These are phyloP conservation scores for Pseudogymnoascus sp. DNA, from an alignment of 2,329 filamentous ascomycete genomes.

Conservation along the genomic window DNA sequence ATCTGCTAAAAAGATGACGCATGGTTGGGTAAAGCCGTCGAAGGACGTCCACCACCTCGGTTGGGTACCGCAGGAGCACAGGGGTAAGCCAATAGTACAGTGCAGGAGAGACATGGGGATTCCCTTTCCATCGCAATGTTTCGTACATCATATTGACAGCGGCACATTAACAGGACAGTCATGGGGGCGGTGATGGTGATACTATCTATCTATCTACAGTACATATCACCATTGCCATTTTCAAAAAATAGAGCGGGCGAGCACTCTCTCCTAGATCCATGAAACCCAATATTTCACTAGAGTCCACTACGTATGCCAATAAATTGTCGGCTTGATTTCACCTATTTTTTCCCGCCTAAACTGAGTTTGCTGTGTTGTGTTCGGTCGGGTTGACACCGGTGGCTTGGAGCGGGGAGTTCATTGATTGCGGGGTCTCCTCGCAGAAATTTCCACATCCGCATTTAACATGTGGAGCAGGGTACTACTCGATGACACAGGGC, in stretches of 20 bases:
- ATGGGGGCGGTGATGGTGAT: no score
- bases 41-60: neutral
- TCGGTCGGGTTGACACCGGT: neutral
- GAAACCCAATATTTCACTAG: neutral
- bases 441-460: neutral
- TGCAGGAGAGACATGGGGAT: neutral
- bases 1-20: neutral
- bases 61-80: neutral
- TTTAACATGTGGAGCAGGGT: neutral
- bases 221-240: neutral
- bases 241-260: neutral
- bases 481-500: neutral
- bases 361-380: neutral
- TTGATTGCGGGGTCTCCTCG: neutral
- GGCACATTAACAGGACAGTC: neutral
- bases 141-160: conserved; percentile 7
- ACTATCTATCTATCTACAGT: neutral
- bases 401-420: neutral
- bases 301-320: neutral
- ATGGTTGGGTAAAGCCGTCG: neutral
- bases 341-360: neutral
- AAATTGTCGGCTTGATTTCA: neutral
- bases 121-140: neutral
- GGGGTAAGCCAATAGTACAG: neutral
- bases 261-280: neutral